Evolutionary conservation across 768 basidiomycete genomes (phyloP).

Genomic region (Lactarius hatsudake): DNA sequence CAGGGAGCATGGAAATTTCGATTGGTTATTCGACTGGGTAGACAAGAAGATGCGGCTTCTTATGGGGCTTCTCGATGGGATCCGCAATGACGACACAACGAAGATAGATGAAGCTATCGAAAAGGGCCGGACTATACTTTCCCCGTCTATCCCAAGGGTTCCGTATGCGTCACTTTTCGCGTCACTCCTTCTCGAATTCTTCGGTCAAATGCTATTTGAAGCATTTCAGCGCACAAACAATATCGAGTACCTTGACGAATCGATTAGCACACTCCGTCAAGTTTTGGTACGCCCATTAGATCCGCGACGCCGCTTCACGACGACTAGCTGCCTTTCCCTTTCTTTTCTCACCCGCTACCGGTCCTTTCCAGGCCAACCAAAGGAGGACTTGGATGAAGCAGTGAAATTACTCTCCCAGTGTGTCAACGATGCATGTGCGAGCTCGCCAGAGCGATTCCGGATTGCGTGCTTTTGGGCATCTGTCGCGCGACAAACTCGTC

Average conservation of each 20-base stretch:
- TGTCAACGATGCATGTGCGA: background rate
- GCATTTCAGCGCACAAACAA: background rate
- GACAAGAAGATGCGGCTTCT: no score
- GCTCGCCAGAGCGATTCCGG: background rate
- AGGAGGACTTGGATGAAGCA: background rate
- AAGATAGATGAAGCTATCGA: background rate
- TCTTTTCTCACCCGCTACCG: background rate
- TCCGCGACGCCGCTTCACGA: no score
- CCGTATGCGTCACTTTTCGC: fast-evolving
- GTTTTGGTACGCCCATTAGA: background rate
- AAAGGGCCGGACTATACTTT: background rate
- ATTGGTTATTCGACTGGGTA: no score
- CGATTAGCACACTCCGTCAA: background rate
- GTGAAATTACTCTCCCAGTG: background rate
- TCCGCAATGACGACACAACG: background rate
- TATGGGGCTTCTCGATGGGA: no score
- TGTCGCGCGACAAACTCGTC: fast-evolving
- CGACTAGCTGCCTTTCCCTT: no score
- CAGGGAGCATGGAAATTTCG: no score
- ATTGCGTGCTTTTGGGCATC: background rate
- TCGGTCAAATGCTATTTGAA: background rate
- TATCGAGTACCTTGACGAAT: background rate
- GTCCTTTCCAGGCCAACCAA: background rate
- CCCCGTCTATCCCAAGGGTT: background rate
- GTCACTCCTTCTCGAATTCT: fast-evolving